Base-by-base conservation (phyloP, 2,329 filamentous ascomycete genomes). In the Cadophora sp. region DNA sequence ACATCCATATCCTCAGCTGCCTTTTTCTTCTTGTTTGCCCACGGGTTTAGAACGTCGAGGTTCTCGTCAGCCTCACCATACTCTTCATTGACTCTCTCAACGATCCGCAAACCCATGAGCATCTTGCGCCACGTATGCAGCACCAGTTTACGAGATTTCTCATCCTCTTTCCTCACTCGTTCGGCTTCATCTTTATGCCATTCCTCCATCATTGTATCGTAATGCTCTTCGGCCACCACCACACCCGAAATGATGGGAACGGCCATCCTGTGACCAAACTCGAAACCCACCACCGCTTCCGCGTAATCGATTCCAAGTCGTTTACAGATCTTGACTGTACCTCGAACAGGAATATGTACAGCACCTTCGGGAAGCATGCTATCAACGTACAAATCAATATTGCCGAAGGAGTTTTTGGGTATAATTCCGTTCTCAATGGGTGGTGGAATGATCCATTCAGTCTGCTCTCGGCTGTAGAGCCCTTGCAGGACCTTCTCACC, bases 231-330 rank as follows among this genome's bases (percentile, higher is more conserved):
- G 0, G 95, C 93, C 1, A 97, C 87, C 0, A 99, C 94, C 0
- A 97, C 93, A 0, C 95, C 96, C 63, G 92, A 91, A 33, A 98
- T 91, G 0, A 97, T 89, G 0, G 96, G 96, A 0, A 98, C 93
- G 5, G 96, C 96, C 85, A 96, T 94, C 68, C 96, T 91, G 73
- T 96, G 91, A 0, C 95, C 95, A 77, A 98, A 99, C 76, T 99
- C 96, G 77, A 99, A 99, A 1, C 93, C 96, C 0, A 94, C 94
- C 2, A 97, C 96, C 0, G 96, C 96, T 79, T 98, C 96, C 0
- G 96, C 96, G 73, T 90, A 96, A 76, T 97, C 94, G 45, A 98
- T 91, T 4, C 88, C 88, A 0, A 99, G 83, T 68, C 91, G 89
- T 76, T 92, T 93, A 78, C 95, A 97, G 1, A 97, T 87, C 58